These are phyloP conservation scores for Rubroshorea leprosula DNA, from an alignment of 345 rosid species.

Conservation along the genomic window DNA sequence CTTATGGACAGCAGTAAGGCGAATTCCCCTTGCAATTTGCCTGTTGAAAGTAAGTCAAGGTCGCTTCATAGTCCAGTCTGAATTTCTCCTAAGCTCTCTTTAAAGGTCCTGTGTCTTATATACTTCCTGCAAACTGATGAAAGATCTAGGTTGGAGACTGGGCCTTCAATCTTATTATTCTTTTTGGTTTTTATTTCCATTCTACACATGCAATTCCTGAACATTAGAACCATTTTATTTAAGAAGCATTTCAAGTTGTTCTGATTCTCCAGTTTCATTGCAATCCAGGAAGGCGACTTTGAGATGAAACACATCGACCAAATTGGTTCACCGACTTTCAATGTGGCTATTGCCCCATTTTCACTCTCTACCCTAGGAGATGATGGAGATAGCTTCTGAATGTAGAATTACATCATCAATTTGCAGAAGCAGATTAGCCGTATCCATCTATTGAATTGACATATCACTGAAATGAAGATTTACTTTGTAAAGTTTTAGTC, in stretches of 20 bases:
- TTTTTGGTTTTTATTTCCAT: neutral
- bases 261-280: neutral
- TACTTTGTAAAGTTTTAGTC: conserved; percentile 9
- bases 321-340: conserved; percentile 47
- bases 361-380: conserved; percentile 54
- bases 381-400: conserved; percentile 36
- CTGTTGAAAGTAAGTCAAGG: neutral
- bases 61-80: neutral
- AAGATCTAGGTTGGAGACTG: no score
- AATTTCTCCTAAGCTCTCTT: neutral
- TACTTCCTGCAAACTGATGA: neutral
- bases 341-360: conserved; percentile 63
- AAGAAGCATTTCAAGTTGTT: conserved; percentile 3
- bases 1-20: neutral
- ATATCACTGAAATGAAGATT: conserved; percentile 13
- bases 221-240: neutral
- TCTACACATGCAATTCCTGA: neutral
- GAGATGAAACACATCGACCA: conserved; percentile 71
- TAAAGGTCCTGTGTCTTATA: no score
- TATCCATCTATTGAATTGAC: neutral
- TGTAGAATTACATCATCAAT: neutral
- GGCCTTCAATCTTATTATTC: neutral
- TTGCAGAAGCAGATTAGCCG: conserved; percentile 4
- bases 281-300: conserved; percentile 68
- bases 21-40: neutral